Conservation (phyloP, 305 asterid genomes). For the Fraxinus dipetala region DNA sequence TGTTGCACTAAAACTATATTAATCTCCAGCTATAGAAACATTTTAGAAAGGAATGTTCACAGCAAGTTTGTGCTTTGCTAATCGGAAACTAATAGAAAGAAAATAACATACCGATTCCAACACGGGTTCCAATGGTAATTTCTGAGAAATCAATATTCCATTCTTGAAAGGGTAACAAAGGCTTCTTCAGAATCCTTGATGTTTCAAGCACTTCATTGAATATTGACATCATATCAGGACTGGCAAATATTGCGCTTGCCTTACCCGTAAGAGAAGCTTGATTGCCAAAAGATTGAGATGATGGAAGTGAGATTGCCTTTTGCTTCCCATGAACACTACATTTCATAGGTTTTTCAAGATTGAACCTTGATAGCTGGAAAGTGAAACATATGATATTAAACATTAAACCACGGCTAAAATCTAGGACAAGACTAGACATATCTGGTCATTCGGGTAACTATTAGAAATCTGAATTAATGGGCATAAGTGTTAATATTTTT, state of each 20-base stretch:
- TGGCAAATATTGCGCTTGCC: constrained; percentile 34
- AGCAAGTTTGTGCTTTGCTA: constrained; percentile 17
- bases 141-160: constrained; percentile 92
- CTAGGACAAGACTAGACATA: constrained; percentile 24
- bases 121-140: constrained; percentile 70
- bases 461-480: not conserved
- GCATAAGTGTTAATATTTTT: not conserved
- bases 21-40: not conserved
- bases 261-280: constrained; percentile 51
- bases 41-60: not conserved
- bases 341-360: constrained; percentile 46
- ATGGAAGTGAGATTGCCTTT: constrained; percentile 70
- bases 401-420: constrained; percentile 13
- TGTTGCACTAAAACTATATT: not conserved
- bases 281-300: constrained; percentile 52
- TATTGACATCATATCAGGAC: constrained; percentile 55
- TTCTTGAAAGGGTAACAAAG: constrained; percentile 70
- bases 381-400: constrained; percentile 11
- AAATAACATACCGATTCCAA: constrained; percentile 71
- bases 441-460: constrained; percentile 32
- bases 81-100: constrained; percentile 5
- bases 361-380: constrained; percentile 57
- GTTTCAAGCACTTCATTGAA: constrained; percentile 68
- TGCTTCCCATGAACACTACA: constrained; percentile 47
- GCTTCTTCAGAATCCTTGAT: constrained; percentile 64